Base-by-base conservation (phyloP, 179 eudicot species). In the Corrigiola litoralis region DNA sequence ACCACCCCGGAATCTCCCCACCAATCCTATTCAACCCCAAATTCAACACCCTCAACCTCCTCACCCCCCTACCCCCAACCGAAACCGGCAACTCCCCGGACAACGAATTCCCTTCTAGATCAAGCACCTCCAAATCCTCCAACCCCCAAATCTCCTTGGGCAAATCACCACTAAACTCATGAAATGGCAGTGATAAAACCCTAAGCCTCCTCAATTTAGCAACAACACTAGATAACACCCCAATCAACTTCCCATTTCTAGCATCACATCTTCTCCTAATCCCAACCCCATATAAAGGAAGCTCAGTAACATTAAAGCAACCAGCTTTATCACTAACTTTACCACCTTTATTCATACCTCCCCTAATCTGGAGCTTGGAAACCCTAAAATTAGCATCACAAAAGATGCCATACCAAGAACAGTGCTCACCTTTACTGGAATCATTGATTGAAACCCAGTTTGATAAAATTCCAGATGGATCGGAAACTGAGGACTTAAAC, bases 151-250 rank as follows among this genome's bases (percentile, higher is more conserved):
- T 75, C 66, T 76, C 81, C 44, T 36, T 47, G 6, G 85, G 87
- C 59, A 85, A 72, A 36, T 75, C 81, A 41, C 91, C 85, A 56
- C 54, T 68, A 61, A 88, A 58, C 16, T 72, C 75, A 71, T 88
- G 73, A 64, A 75, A 85, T 1, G 89, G 84, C 59, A 88, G 79
- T 0, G 90, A 85, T 24, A 88, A 79, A 80, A 82, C 85, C 81
- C 85, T 80, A 65, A 88, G 74, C 61, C 84, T 68, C 6, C 63
- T 59, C 46, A 87, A 73, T 16, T 74, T 71, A 13, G 66, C 82
- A 67, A 87, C 61, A 46, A 56, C 79, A 46, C 56, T 58, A 1
- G 82, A 60, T 28, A 85, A 65, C 12, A 21, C 66, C 56, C 95
- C 95, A 40, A 45, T 72, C 49, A 88, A 70, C 48, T 71, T 72